Evolutionary conservation across 768 basidiomycete genomes (phyloP).

Genomic region (Lactarius deliciosus): DNA sequence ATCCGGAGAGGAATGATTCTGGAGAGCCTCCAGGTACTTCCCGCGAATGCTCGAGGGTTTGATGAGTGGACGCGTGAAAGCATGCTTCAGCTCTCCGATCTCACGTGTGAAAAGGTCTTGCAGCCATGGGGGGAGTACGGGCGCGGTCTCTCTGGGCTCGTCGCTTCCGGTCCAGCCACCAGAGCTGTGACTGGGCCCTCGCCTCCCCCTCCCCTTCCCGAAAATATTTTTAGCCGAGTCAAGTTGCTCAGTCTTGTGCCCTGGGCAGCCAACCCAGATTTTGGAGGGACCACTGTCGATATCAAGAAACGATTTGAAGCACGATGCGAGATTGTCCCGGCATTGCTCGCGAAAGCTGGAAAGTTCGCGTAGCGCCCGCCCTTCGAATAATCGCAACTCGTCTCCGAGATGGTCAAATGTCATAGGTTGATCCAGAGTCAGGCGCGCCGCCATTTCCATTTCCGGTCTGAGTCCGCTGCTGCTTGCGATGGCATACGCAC

Average conservation of each 20-base stretch:
- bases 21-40: slow-evolving; percentile 9
- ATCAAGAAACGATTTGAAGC: slow-evolving; percentile 13
- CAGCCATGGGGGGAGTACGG: slow-evolving; percentile 2
- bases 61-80: neutral
- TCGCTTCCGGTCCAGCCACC: neutral
- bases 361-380: slow-evolving; percentile 8
- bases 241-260: no score
- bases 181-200: no score
- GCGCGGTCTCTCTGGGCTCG: neutral
- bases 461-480: slow-evolving; percentile 3
- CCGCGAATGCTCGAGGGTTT: slow-evolving; percentile 2
- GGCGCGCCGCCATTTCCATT: neutral
- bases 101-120: neutral
- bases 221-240: no score
- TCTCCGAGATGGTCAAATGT: slow-evolving; percentile 11
- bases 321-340: neutral
- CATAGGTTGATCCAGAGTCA: slow-evolving; percentile 13
- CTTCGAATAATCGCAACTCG: neutral
- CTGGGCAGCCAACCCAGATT: slow-evolving; percentile 7
- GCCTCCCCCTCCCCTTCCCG: no score
- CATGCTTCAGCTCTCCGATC: neutral
- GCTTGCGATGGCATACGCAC: slow-evolving; percentile 26
- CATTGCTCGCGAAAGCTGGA: slow-evolving; percentile 4
- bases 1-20: neutral
- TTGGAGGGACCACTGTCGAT: neutral